Evolutionary conservation across 208 protist genomes (phyloP).

Genomic region (Acanthamoeba royreba): DNA sequence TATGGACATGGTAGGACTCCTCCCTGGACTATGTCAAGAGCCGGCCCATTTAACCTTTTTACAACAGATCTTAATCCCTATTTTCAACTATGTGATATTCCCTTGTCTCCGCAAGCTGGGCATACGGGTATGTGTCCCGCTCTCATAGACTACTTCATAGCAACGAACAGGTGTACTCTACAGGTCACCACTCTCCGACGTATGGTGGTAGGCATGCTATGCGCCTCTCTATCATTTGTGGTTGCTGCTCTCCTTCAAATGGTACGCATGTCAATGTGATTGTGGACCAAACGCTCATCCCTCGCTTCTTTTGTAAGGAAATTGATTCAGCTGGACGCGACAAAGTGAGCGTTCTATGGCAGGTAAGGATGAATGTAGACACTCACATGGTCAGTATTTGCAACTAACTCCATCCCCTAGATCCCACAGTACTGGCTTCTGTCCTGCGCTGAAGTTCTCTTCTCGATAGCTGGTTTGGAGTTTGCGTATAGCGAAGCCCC

Average conservation of each 20-base stretch:
- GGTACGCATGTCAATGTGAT: not conserved
- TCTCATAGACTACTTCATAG: not conserved
- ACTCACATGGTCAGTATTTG: not conserved
- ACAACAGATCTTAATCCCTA: conserved; percentile 45
- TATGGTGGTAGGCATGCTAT: conserved; percentile 65
- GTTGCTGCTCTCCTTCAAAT: conserved; percentile 53
- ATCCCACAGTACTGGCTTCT: conserved; percentile 70
- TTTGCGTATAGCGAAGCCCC: conserved; percentile 71
- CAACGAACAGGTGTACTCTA: not conserved
- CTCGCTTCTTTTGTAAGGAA: not conserved
- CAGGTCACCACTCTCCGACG: conserved; percentile 48
- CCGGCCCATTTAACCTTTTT: not conserved
- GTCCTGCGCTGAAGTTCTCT: conserved; percentile 63
- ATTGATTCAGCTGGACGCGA: not conserved
- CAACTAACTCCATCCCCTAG: not conserved
- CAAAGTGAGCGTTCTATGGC: not conserved
- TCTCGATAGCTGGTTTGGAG: conserved; percentile 69
- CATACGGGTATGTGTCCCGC: not conserved
- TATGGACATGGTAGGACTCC: conserved; percentile 50
- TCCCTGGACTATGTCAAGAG: not conserved
- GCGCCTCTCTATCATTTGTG: conserved; percentile 59
- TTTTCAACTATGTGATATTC: conserved; percentile 66
- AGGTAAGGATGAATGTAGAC: not conserved
- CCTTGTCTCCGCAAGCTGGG: not conserved
- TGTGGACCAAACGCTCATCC: not conserved